These are phyloP conservation scores for Russula brevipes DNA, from an alignment of 768 basidiomycete species.

Conservation along the genomic window DNA sequence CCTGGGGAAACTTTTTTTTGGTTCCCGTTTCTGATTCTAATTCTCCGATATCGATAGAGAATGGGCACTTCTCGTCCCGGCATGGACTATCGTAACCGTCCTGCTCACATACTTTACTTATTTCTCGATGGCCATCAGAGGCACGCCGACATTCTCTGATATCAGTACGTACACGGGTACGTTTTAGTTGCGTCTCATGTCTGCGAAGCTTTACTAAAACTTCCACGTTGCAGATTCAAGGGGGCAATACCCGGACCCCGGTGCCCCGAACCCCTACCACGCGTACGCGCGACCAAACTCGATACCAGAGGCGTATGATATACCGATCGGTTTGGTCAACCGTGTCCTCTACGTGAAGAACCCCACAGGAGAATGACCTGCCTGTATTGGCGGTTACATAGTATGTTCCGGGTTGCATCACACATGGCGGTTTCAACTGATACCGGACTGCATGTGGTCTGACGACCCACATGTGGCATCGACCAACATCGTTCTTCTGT, in stretches of 20 bases:
- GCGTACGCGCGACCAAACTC: slow-evolving; percentile 42
- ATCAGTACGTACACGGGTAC: slow-evolving; percentile 63
- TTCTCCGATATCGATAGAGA: slow-evolving; percentile 44
- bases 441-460: not conserved
- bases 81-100: slow-evolving; percentile 65
- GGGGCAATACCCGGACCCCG: slow-evolving; percentile 44
- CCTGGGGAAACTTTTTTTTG: too few relatives aligned
- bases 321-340: slow-evolving; percentile 78
- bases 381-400: not conserved
- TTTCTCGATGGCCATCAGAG: slow-evolving; percentile 65
- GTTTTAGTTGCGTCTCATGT: slow-evolving; percentile 21
- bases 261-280: slow-evolving; percentile 42
- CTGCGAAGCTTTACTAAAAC: not conserved
- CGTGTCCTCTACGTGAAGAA: slow-evolving; percentile 51
- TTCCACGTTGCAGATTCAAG: slow-evolving; percentile 45
- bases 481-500: not conserved
- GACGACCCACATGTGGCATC: not conserved
- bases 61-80: slow-evolving; percentile 79
- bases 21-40: not conserved
- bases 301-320: slow-evolving; percentile 69
- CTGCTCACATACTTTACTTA: slow-evolving; percentile 76
- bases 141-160: slow-evolving; percentile 66
- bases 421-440: not conserved
- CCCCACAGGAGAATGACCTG: not conserved
- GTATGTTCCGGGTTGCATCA: not conserved